A percentile compares a stretch with the other conserved stretches of the same genome.
phyloP scores from a whole-genome alignment of 805 yeast genomes.

The Barnettozyma californica region DNA sequence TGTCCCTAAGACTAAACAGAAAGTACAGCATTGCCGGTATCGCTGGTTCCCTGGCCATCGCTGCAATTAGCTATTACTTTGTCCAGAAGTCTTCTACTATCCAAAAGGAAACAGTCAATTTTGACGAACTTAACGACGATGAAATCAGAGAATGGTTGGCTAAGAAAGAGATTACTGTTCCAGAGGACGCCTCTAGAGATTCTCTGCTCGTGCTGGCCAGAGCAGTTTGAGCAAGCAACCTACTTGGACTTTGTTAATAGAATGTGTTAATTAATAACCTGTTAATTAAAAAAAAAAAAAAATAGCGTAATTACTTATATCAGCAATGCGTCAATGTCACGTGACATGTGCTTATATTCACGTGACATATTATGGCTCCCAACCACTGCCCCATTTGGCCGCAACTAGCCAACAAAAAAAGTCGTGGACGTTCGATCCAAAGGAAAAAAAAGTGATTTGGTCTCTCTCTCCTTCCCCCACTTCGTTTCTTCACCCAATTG shows the following conservation, averaged over 20 bases:
- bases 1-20: constrained; percentile 12
- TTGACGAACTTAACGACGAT: constrained; percentile 7
- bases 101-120: constrained; percentile 2
- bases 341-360: background rate
- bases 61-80: constrained; percentile 14
- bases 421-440: background rate
- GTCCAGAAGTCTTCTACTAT: constrained; percentile 15
- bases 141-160: constrained; percentile 9
- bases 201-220: constrained; percentile 8
- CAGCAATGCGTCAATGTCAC: constrained; percentile 1
- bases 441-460: background rate
- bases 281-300: too few species aligned
- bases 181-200: constrained; percentile 12
- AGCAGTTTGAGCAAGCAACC: constrained; percentile 1
- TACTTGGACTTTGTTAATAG: background rate
- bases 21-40: constrained; percentile 10
- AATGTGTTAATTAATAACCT: too few species aligned
- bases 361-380: background rate
- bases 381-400: background rate
- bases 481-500: background rate
- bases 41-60: constrained; percentile 13
- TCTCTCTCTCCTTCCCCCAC: background rate
- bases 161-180: constrained; percentile 6
- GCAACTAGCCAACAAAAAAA: background rate
- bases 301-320: background rate